phyloP scores from a whole-genome alignment of 805 yeast species.

The Wickerhamiella kurtzmanii region DNA sequence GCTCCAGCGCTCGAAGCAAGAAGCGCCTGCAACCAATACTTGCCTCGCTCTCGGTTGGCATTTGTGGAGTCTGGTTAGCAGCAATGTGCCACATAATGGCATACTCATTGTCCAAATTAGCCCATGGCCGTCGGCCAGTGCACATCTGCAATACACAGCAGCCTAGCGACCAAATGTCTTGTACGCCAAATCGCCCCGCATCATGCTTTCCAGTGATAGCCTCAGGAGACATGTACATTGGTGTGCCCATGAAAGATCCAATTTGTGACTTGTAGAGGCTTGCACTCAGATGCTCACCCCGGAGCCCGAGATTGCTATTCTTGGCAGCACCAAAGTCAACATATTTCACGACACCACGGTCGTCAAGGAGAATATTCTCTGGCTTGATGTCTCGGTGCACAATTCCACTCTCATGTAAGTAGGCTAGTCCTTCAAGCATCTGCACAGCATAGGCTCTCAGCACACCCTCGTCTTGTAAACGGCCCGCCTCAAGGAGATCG shows the following conservation, averaged over 20 bases:
- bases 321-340: conserved; percentile 98
- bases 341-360: conserved; percentile 82
- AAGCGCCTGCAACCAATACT: conserved; percentile 61
- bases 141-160: conserved; percentile 95
- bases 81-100: conserved; percentile 98
- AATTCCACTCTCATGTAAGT: conserved; percentile 84
- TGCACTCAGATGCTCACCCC: conserved; percentile 20
- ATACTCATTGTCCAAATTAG: conserved; percentile 91
- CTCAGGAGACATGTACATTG: conserved; percentile 99
- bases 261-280: conserved; percentile 20
- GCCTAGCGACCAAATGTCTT: conserved; percentile 93
- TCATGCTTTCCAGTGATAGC: conserved; percentile 64
- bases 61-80: conserved; percentile 79
- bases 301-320: conserved; percentile 21
- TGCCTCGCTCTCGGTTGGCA: conserved; percentile 68
- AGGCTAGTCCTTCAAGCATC: conserved; percentile 89
- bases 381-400: conserved; percentile 97
- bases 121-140: conserved; percentile 94
- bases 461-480: conserved; percentile 90
- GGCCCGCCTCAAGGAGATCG: conserved; percentile 70
- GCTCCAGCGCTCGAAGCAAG: conserved; percentile 61
- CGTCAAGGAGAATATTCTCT: conserved; percentile 79
- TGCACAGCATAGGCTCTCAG: conserved; percentile 82
- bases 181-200: conserved; percentile 38
- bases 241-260: conserved; percentile 66